Evolutionary conservation across 192 early-diverging fungal genomes (phyloP).

Genomic region (Coemansia sp.): DNA sequence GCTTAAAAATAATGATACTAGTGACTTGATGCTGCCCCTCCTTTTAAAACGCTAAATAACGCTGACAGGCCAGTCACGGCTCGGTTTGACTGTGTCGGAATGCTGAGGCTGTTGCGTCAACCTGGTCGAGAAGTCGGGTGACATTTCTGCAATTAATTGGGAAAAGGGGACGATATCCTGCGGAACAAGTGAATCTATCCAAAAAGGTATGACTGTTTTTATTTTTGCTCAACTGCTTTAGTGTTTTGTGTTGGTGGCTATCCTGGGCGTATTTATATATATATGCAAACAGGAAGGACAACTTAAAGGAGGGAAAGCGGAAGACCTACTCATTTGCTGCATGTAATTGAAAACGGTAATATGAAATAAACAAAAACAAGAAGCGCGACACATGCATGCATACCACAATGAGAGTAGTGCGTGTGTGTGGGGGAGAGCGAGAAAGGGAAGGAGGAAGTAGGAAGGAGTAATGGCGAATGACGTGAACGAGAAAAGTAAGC

Average conservation of each 20-base stretch:
- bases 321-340: background rate
- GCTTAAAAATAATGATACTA: too few species aligned
- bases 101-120: slow-evolving; percentile 5
- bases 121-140: background rate
- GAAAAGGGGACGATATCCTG: too few species aligned
- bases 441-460: background rate
- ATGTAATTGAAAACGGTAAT: background rate
- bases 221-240: too few species aligned
- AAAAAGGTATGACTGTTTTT: too few species aligned
- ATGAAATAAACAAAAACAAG: background rate
- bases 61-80: slow-evolving; percentile 23
- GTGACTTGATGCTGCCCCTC: too few species aligned
- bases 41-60: background rate
- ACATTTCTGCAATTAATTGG: background rate
- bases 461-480: background rate
- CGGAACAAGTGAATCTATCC: too few species aligned
- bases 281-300: background rate
- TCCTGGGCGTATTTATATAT: background rate
- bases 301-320: background rate
- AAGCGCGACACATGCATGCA: background rate
- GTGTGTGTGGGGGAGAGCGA: background rate
- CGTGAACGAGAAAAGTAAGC: too few species aligned
- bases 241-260: too few species aligned
- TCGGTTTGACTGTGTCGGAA: background rate
- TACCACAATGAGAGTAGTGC: background rate